These are phyloP conservation scores for Tolypocladium amazonense DNA, from an alignment of 2,329 filamentous ascomycete species.

Conservation along the genomic window DNA sequence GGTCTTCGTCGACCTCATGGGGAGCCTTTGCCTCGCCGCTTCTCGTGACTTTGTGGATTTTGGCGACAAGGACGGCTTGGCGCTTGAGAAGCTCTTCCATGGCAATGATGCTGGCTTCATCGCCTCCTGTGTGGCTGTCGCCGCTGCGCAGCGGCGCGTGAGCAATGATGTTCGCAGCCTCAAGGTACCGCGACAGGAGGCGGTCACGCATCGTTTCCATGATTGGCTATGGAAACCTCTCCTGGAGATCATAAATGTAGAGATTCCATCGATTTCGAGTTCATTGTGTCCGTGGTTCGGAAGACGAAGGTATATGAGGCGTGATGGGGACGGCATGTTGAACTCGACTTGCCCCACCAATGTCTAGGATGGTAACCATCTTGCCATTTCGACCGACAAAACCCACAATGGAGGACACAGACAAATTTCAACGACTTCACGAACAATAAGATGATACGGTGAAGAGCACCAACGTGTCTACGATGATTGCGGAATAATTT, in stretches of 20 bases:
- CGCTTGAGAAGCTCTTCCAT: conserved; percentile 15
- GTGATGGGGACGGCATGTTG: background rate
- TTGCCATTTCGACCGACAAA: no score
- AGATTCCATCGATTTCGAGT: no score
- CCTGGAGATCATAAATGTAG: background rate
- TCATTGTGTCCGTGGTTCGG: background rate
- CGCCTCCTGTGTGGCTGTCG: background rate
- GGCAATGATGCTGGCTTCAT: conserved; percentile 5
- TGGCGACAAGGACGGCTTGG: conserved; percentile 15
- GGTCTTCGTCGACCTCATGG: conserved; percentile 5
- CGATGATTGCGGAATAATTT: background rate
- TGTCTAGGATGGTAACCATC: no score
- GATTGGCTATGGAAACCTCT: background rate
- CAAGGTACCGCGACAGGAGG: conserved; percentile 14
- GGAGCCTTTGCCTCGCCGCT: background rate
- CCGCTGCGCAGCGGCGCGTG: no score
- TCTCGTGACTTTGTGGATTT: conserved; percentile 9
- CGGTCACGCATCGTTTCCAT: conserved; percentile 11
- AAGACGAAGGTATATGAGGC: background rate
- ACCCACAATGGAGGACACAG: no score
- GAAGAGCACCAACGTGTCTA: background rate
- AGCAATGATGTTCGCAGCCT: conserved; percentile 10
- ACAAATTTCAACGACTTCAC: background rate
- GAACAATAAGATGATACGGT: background rate
- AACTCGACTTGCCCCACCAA: background rate